Percentiles rank a stretch among this genome's conserved stretches.
These are phyloP conservation scores for Apiospora aurea DNA, from an alignment of 2,329 filamentous ascomycete species.

Conservation along the genomic window DNA sequence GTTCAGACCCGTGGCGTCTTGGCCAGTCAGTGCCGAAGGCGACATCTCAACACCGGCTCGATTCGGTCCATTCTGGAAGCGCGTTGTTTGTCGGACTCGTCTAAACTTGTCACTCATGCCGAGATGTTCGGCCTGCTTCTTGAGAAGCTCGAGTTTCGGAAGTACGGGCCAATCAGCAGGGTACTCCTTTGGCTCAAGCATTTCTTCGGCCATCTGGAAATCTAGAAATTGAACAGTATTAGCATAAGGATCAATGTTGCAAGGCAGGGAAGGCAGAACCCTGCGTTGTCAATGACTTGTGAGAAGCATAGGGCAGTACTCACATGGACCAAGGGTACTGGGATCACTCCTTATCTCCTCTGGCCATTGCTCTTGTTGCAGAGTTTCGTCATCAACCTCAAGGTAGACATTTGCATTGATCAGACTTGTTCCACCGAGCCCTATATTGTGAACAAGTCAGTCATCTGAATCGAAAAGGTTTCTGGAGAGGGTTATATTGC, in stretches of 20 bases:
- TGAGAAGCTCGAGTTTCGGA: slow-evolving; percentile 63
- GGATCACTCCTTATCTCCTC: slow-evolving; percentile 57
- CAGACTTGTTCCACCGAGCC: slow-evolving; percentile 70
- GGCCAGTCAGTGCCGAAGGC: slow-evolving; percentile 64
- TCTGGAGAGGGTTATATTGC: neutral
- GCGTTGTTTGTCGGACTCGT: slow-evolving; percentile 66
- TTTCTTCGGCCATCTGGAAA: slow-evolving; percentile 60
- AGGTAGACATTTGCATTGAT: slow-evolving; percentile 74
- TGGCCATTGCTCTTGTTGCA: slow-evolving; percentile 65
- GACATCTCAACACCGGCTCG: slow-evolving; percentile 70
- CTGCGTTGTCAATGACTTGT: slow-evolving; percentile 18
- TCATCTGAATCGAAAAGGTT: neutral
- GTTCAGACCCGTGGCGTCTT: slow-evolving; percentile 70
- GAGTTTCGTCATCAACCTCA: slow-evolving; percentile 61
- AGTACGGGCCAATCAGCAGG: slow-evolving; percentile 64
- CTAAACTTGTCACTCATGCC: slow-evolving; percentile 61
- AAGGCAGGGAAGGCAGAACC: neutral
- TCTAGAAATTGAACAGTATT: slow-evolving; percentile 46
- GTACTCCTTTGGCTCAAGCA: slow-evolving; percentile 66
- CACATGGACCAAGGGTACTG: slow-evolving; percentile 56
- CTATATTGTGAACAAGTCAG: slow-evolving; percentile 39
- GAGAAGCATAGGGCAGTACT: slow-evolving; percentile 35
- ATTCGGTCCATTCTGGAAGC: slow-evolving; percentile 67
- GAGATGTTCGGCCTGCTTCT: slow-evolving; percentile 61
- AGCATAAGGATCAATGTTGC: neutral